Evolutionary conservation across 2,329 filamentous ascomycete genomes (phyloP), one percentile per base, ranked within the genome.

Genomic region (Alternaria sp.): DNA sequence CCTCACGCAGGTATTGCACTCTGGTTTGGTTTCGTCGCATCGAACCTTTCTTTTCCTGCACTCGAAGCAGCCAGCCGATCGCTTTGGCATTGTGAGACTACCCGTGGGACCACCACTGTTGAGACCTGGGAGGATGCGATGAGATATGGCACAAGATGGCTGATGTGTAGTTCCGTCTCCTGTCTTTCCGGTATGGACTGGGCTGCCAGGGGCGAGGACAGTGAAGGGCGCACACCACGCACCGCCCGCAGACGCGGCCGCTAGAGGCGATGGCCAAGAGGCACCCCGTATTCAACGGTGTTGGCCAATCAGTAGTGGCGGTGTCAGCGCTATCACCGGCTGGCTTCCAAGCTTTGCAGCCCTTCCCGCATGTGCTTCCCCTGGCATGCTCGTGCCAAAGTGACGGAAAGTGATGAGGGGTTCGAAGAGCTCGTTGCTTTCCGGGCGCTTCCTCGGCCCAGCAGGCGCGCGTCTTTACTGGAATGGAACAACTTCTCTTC

Each of bases 21-120:
- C 77, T 33, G 77, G 77, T 55, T 73, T 77, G 33, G 72, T 63
- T 58, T 78, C 77, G 58, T 79, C 77, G 63, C 77, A 79, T 47
- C 77, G 71, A 26, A 79, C 77, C 58, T 79, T 79, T 30, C 77
- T 74, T 68, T 76, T 75, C 66, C 77, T 75, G 64, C 77, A 79
- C 63, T 75, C 73, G 61, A 79, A 79, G 67, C 77, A 79, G 43
- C 77, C 77, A 37, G 71, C 67, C 28, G 75, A 78, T 60, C 77
- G 72, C 61, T 78, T 79, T 43, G 77, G 77, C 77, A 79, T 79
- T 25, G 66, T 70, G 54, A 63, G 50, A 65, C 58, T 43, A 49
- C 54, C 58, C 30, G 57, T 58, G 54, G 55, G 56, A 58, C 60
- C 47, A 18, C 33, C 55, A 18, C 64, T 54, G 58, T 65, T 65